These are phyloP conservation scores for Penicillium sumatraense DNA, from an alignment of 2,329 filamentous ascomycete genomes.

Conservation along the genomic window DNA sequence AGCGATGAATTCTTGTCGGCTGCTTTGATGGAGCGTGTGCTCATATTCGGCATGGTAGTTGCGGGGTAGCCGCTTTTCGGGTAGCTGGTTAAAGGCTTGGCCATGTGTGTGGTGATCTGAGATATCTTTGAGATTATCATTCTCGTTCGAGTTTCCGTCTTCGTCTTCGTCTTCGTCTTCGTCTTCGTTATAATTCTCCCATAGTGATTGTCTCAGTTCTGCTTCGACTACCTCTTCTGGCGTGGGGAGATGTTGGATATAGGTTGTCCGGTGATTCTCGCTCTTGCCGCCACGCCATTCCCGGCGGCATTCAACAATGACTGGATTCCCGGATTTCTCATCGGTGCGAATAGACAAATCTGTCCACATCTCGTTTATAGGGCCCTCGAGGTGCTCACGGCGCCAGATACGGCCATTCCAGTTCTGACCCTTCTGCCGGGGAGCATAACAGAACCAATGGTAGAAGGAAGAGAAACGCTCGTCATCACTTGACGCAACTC, in stretches of 20 bases:
- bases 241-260: slow-evolving; percentile 53
- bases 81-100: slow-evolving; percentile 40
- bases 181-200: too few species aligned
- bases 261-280: slow-evolving; percentile 68
- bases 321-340: slow-evolving; percentile 61
- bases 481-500: slow-evolving; percentile 64
- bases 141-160: too few species aligned
- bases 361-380: slow-evolving; percentile 76
- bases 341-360: slow-evolving; percentile 66
- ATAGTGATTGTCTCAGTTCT: background rate
- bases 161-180: background rate
- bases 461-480: slow-evolving; percentile 72
- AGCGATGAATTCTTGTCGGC: slow-evolving; percentile 46
- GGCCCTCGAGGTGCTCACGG: slow-evolving; percentile 70
- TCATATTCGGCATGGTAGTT: slow-evolving; percentile 49
- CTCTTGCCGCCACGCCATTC: slow-evolving; percentile 67
- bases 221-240: slow-evolving; percentile 27
- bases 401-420: slow-evolving; percentile 63
- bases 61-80: slow-evolving; percentile 41
- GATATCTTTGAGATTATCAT: slow-evolving; percentile 25
- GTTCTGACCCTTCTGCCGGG: slow-evolving; percentile 45
- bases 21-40: slow-evolving; percentile 18
- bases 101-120: slow-evolving; percentile 13
- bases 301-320: slow-evolving; percentile 69
- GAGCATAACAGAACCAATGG: slow-evolving; percentile 66